Conservation (phyloP, 148 eudicot genomes). For the Chenopodium album region DNA sequence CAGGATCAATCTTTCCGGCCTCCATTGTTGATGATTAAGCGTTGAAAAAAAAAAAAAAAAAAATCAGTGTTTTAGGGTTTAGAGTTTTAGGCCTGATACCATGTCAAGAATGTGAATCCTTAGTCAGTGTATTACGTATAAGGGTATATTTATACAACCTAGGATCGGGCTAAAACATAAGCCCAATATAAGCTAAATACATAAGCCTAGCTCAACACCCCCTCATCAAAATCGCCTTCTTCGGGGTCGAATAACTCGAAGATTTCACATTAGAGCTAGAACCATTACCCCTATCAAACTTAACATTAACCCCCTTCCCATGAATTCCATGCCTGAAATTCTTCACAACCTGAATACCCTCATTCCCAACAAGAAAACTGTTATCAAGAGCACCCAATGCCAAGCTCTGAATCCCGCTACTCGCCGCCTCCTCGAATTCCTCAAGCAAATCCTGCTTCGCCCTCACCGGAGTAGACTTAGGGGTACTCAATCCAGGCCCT, state of each 20-base stretch:
- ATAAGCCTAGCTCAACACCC: too few relatives aligned
- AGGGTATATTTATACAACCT: too few relatives aligned
- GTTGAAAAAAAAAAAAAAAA: too few relatives aligned
- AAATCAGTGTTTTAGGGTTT: too few relatives aligned
- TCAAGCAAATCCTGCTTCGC: conserved; percentile 53
- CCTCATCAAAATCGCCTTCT: conserved; percentile 82
- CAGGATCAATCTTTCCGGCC: too few relatives aligned
- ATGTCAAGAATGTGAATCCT: too few relatives aligned
- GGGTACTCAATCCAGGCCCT: conserved; percentile 28
- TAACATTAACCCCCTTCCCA: conserved; percentile 90
- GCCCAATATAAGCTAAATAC: too few relatives aligned
- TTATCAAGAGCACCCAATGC: conserved; percentile 93
- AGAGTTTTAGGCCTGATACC: too few relatives aligned
- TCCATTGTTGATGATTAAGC: too few relatives aligned
- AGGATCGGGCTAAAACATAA: too few relatives aligned
- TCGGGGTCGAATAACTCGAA: conserved; percentile 46
- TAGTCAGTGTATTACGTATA: too few relatives aligned
- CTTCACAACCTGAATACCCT: conserved; percentile 88
- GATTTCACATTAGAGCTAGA: conserved; percentile 16
- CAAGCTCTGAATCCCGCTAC: conserved; percentile 77
- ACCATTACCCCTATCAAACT: conserved; percentile 43
- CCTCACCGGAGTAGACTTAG: conserved; percentile 28
- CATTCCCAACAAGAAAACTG: conserved; percentile 75
- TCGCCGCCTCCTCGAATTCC: conserved; percentile 82
- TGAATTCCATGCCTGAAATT: conserved; percentile 94